phyloP scores from a whole-genome alignment of 225 moss, liverwort and hornwort genomes.

The Physcomitrellopsis africana region DNA sequence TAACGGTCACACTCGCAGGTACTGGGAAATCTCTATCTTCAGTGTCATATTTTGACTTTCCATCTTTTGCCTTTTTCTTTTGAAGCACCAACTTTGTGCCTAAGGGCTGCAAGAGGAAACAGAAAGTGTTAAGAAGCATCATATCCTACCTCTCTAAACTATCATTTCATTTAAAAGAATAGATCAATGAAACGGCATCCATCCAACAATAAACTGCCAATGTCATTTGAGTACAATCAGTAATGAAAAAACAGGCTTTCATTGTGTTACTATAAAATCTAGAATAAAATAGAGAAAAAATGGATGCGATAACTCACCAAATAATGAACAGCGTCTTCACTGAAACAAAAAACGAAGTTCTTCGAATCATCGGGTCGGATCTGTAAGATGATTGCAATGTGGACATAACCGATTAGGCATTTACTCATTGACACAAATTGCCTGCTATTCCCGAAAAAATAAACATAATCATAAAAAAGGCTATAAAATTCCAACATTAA shows the following conservation, averaged over 20 bases:
- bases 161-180: not conserved
- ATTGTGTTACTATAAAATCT: not conserved
- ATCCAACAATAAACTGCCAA: not conserved
- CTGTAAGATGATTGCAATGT: conserved; percentile 44
- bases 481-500: conserved; percentile 11
- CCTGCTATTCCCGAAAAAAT: conserved; percentile 6
- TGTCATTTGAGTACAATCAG: conserved; percentile 13
- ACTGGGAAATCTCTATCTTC: conserved; percentile 84
- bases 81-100: conserved; percentile 81
- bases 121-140: conserved; percentile 7
- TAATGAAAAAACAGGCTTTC: not conserved
- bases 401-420: not conserved
- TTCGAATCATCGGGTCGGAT: conserved; percentile 65
- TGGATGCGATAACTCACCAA: conserved; percentile 52
- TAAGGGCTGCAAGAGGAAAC: conserved; percentile 71
- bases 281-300: conserved; percentile 12
- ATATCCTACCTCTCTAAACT: not conserved
- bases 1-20: conserved; percentile 74
- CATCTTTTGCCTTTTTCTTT: conserved; percentile 99
- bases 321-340: conserved; percentile 80
- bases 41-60: conserved; percentile 86
- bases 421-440: not conserved
- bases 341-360: conserved; percentile 89
- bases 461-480: not conserved
- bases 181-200: conserved; percentile 9